Evolutionary conservation across 1,284 basidiomycete species (phyloP), one percentile per base, ranked within the genome.

Genomic region (Violaceomyces palustris): DNA sequence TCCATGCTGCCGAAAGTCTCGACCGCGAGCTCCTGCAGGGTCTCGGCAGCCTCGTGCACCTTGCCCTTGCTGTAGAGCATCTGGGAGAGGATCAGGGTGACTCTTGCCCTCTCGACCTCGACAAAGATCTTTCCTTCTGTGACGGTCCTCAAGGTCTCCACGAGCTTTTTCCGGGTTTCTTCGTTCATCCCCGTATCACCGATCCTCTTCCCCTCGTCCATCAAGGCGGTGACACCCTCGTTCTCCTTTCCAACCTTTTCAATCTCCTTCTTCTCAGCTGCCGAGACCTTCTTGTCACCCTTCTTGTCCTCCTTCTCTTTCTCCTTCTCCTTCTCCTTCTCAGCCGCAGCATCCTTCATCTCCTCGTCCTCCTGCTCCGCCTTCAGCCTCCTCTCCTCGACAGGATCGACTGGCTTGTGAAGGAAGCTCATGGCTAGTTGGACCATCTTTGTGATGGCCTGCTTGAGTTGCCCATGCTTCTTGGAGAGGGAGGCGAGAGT

Each of bases 1-100:
- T 96, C 89, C 93, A 99, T 97, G 11, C 87, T 90, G 19, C 91
- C 94, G 72, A 97, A 99, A 3, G 94, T 98, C 77, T 99, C 94
- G 33, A 98, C 92, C 76, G 96, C 91, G 1, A 99, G 82, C 43
- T 98, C 94, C 39, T 86, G 87, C 53, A 98, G 80, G 5, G 58
- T 54, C 17, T 72, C 67, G 3, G 69, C 66, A 4, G 70, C 69
- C 40, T 68, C 58, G 44, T 55, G 36, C 15, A 70, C 48, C 14
- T 72, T 63, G 31, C 58, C 58, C 25, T 63, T 37, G 4, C 48
- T 19, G 26, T 63, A 61, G 14, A 73, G 64, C 52, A 72, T 64
- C 19, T 58, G 43, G 18, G 62, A 64, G 30, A 67, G 48, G 29
- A 69, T 42, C 3, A 63, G 50, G 0, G 66, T 70, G 40, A 97